Evolutionary conservation across 2,329 filamentous ascomycete genomes (phyloP).

Genomic region (Colletotrichum tofieldiae): DNA sequence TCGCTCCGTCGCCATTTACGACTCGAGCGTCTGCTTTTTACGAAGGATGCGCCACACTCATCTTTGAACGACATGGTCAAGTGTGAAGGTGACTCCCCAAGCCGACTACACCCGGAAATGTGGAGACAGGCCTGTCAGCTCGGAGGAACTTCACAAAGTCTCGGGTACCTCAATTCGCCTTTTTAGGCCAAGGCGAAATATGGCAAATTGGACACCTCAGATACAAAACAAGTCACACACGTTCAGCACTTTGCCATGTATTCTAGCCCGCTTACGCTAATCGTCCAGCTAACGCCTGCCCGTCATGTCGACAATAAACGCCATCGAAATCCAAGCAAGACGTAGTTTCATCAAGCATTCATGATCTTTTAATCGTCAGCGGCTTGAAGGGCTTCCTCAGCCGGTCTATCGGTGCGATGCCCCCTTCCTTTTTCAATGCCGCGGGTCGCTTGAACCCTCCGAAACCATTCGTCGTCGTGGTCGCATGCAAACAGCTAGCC

Average conservation of each 20-base stretch:
- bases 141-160: constrained; percentile 3
- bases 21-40: constrained; percentile 19
- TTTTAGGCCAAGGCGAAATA: neutral
- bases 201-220: neutral
- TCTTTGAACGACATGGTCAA: constrained; percentile 5
- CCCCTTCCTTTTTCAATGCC: constrained; percentile 56
- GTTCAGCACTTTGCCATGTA: neutral
- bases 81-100: neutral
- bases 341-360: neutral
- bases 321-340: neutral
- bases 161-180: neutral
- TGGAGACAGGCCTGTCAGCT: neutral
- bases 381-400: constrained; percentile 71
- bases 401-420: constrained; percentile 65
- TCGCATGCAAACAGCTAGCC: constrained; percentile 66
- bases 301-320: neutral
- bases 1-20: constrained; percentile 11
- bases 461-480: constrained; percentile 60
- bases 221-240: neutral
- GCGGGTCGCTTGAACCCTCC: constrained; percentile 61
- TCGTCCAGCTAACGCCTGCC: neutral
- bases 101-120: constrained; percentile 10
- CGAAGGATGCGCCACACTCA: constrained; percentile 25
- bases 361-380: constrained; percentile 64
- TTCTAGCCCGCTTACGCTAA: neutral